Evolutionary conservation across 495 filamentous ascomycete genomes (phyloP), one percentile per base, ranked within the genome.

Genomic region (Lasiosphaeria miniovina): DNA sequence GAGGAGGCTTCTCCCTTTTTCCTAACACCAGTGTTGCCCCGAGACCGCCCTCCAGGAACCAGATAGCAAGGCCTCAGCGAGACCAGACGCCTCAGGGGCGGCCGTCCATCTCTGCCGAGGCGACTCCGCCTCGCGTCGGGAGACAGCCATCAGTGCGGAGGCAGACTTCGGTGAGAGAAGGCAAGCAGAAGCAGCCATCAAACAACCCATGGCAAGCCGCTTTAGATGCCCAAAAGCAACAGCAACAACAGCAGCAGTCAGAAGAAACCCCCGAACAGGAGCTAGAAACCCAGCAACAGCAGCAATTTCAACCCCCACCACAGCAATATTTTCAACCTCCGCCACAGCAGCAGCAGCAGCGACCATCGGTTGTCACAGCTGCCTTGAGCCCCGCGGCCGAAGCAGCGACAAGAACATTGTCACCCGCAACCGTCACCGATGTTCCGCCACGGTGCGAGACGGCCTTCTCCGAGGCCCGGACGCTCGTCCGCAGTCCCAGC

Each of bases 1-100:
- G 74, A 7, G 78, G 78, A 62, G 77, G 78, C 41, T 78, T 81
- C 66, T 81, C 78, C 61, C 77, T 81, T 61, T 81, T 81, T 65
- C 78, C 78, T 24, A 77, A 70, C 58, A 66, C 75, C 33, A 80
- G 66, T 55, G 69, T 36, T 53, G 45, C 38, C 34, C 52, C 69
- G 24, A 67, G 64, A 63, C 78, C 65, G 38, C 65, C 65, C 38
- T 69, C 65, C 45, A 68, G 77, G 61, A 76, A 67, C 57, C 70
- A 74, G 46, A 62, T 68, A 6, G 66, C 70, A 36, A 69, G 72
- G 54, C 68, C 75, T 9, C 8, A 11, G 24, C 64, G 75, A 55
- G 70, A 71, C 36, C 59, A 59, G 24, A 76, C 74, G 35, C 74
- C 75, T 32, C 74, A 74, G 34, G 73, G 68, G 49, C 65, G 68